These are phyloP conservation scores for Styphnolobium japonicum DNA, from an alignment of 306 rosid species.

Conservation along the genomic window DNA sequence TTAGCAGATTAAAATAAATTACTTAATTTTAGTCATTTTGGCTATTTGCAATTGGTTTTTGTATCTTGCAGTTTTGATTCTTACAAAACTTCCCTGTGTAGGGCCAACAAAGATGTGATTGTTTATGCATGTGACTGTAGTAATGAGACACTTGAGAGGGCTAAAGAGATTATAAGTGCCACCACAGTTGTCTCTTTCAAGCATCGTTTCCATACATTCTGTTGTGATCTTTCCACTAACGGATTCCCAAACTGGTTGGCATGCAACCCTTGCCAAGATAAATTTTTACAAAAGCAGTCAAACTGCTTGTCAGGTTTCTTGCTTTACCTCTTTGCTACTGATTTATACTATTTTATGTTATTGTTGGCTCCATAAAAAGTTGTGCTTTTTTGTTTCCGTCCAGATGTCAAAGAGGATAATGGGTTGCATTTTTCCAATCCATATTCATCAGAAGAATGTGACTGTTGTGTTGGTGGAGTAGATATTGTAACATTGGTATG, in stretches of 20 bases:
- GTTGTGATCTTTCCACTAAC: conserved; percentile 60
- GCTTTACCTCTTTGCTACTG: conserved; percentile 18
- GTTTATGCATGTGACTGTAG: conserved; percentile 94
- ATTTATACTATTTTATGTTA: background rate
- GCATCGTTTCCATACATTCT: conserved; percentile 64
- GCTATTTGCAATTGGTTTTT: background rate
- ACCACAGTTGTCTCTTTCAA: conserved; percentile 21
- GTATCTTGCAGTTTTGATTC: background rate
- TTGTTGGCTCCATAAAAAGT: background rate
- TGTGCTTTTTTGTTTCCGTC: conserved; percentile 21
- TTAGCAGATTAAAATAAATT: conserved; percentile 19
- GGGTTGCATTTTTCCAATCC: conserved; percentile 14
- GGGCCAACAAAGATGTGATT: conserved; percentile 59
- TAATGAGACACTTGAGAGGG: conserved; percentile 62
- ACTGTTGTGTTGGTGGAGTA: conserved; percentile 72
- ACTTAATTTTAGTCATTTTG: background rate
- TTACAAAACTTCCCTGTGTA: conserved; percentile 36
- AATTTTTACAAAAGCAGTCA: conserved; percentile 20
- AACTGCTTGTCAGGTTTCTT: conserved; percentile 48
- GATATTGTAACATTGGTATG: conserved; percentile 84
- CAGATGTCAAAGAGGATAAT: conserved; percentile 41
- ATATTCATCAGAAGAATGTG: conserved; percentile 31
- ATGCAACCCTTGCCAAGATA: conserved; percentile 52
- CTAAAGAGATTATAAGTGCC: conserved; percentile 52
- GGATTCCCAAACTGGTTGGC: conserved; percentile 75